Percentiles rank a stretch among this genome's conserved stretches.
These are phyloP conservation scores for Talaromyces sp. DNA, from an alignment of 2,329 filamentous ascomycete genomes.

Conservation along the genomic window DNA sequence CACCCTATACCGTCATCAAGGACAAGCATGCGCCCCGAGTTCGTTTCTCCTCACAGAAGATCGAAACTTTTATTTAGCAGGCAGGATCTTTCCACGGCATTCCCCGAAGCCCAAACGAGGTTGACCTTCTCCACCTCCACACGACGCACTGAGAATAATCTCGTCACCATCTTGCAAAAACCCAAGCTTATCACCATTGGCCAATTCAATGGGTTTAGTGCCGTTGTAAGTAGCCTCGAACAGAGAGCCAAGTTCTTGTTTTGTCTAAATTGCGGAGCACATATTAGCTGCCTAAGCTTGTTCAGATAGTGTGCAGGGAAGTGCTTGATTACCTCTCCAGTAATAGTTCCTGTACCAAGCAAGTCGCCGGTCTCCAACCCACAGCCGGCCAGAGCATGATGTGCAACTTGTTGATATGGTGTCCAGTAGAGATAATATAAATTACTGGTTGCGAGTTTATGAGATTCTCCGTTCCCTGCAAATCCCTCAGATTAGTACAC, in stretches of 20 bases:
- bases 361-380: conserved; percentile 32
- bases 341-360: conserved; percentile 33
- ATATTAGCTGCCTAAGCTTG: background rate
- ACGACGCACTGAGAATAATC: conserved; percentile 26
- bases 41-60: background rate
- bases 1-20: background rate
- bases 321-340: conserved; percentile 18
- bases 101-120: conserved; percentile 32
- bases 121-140: conserved; percentile 22
- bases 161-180: conserved; percentile 30
- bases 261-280: background rate
- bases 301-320: background rate
- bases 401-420: conserved; percentile 29
- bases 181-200: conserved; percentile 21
- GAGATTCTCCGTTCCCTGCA: conserved; percentile 3
- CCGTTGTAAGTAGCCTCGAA: conserved; percentile 30
- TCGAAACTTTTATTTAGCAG: background rate
- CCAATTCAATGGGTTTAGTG: conserved; percentile 20
- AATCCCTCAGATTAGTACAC: background rate
- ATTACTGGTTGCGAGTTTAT: conserved; percentile 13
- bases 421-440: conserved; percentile 28
- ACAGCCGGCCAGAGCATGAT: conserved; percentile 30
- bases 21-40: background rate
- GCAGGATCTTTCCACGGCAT: conserved; percentile 25
- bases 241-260: conserved; percentile 26